These are phyloP conservation scores for Diaporthe humulicola DNA, from an alignment of 2,329 filamentous ascomycete species.

Conservation along the genomic window DNA sequence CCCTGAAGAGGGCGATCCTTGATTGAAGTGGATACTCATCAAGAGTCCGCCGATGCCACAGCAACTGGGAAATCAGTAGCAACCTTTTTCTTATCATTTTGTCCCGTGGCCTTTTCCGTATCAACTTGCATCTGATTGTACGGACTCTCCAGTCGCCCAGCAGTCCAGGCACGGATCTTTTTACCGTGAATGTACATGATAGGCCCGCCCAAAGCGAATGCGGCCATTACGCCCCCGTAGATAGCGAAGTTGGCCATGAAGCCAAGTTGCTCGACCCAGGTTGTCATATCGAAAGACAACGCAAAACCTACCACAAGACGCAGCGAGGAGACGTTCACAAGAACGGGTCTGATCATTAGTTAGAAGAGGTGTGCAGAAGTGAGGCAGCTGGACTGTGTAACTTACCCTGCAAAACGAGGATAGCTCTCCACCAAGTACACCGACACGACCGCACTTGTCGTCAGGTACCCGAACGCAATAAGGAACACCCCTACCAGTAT, in stretches of 20 bases:
- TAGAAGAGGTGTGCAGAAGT: neutral
- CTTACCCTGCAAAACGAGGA: conserved; percentile 44
- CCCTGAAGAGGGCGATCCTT: neutral
- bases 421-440: conserved; percentile 47
- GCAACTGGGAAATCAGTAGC: neutral
- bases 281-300: conserved; percentile 41
- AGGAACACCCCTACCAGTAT: conserved; percentile 44
- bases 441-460: conserved; percentile 43
- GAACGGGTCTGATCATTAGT: conserved; percentile 40
- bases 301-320: conserved; percentile 43
- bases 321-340: conserved; percentile 43
- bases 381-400: neutral
- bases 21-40: neutral
- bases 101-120: neutral
- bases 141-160: conserved; percentile 34
- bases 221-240: conserved; percentile 39
- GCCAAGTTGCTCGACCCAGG: conserved; percentile 42
- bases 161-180: conserved; percentile 36
- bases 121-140: conserved; percentile 5
- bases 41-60: neutral
- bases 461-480: conserved; percentile 43
- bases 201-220: conserved; percentile 37
- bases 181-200: conserved; percentile 43
- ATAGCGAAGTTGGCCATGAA: conserved; percentile 39
- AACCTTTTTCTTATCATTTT: neutral